Conservation (phyloP, 1,139 yeast genomes). For the Diutina rugosa region DNA sequence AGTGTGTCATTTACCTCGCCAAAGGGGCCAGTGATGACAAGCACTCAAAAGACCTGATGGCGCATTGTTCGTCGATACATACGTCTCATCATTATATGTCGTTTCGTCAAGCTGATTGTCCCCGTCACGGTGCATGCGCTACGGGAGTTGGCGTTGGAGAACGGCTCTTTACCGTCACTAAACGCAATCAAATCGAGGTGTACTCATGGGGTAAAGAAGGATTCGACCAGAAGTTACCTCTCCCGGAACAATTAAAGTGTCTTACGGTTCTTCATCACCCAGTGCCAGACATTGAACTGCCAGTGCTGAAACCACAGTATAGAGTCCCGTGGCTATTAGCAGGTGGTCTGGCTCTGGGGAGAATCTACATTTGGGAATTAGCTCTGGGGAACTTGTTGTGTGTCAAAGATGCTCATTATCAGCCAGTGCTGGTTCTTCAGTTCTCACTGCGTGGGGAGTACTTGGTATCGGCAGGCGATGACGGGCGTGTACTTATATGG, state of each 20-base stretch:
- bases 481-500: constrained; percentile 74
- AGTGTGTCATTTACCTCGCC: constrained; percentile 34
- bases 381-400: constrained; percentile 63
- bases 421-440: constrained; percentile 45
- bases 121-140: constrained; percentile 30
- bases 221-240: constrained; percentile 69
- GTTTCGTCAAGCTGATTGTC: constrained; percentile 43
- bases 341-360: constrained; percentile 64
- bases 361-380: constrained; percentile 76
- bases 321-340: constrained; percentile 56
- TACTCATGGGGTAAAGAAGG: constrained; percentile 72
- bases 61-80: constrained; percentile 35
- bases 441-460: constrained; percentile 57
- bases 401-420: constrained; percentile 80
- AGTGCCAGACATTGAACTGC: neutral
- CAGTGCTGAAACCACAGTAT: constrained; percentile 16
- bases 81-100: constrained; percentile 35
- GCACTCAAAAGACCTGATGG: constrained; percentile 34
- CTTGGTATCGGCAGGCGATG: constrained; percentile 66
- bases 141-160: constrained; percentile 32
- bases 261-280: constrained; percentile 36
- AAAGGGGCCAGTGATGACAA: constrained; percentile 37
- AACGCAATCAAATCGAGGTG: constrained; percentile 63
- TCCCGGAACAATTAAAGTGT: constrained; percentile 68
- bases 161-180: constrained; percentile 46